Evolutionary conservation across 2,329 filamentous ascomycete species (phyloP).

Genomic region (Scedosporium apiospermum): DNA sequence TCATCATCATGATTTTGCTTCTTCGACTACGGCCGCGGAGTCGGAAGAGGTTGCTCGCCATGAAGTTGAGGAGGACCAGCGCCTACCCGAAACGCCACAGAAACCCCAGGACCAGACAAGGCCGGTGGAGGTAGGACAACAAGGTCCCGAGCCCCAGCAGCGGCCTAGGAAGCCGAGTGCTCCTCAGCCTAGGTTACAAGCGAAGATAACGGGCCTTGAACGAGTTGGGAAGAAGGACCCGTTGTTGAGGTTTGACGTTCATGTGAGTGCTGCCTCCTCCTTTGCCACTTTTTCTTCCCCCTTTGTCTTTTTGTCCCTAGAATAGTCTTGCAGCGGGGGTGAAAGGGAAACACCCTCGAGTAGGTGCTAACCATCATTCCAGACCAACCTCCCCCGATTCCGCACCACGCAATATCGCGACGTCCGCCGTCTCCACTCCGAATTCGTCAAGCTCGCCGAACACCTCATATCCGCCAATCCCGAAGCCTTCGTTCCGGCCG

Average conservation of each 20-base stretch:
- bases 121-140: conserved; percentile 9
- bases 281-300: too few species aligned
- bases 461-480: conserved; percentile 97
- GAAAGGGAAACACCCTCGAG: too few species aligned
- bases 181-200: conserved; percentile 76
- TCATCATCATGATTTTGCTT: not conserved
- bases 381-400: conserved; percentile 99
- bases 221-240: conserved; percentile 92
- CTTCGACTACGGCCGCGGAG: not conserved
- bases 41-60: not conserved
- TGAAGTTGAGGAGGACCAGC: not conserved
- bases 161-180: conserved; percentile 49
- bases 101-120: conserved; percentile 17
- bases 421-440: conserved; percentile 86
- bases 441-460: conserved; percentile 92
- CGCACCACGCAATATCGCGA: conserved; percentile 97
- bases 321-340: too few species aligned
- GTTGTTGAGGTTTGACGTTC: conserved; percentile 88
- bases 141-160: not conserved
- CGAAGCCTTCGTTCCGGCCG: conserved; percentile 85
- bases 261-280: conserved; percentile 46
- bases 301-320: not conserved
- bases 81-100: conserved; percentile 11
- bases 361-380: conserved; percentile 2
- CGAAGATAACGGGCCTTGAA: conserved; percentile 90